Conservation (phyloP, 768 basidiomycete genomes). For the Russula brevipes region DNA sequence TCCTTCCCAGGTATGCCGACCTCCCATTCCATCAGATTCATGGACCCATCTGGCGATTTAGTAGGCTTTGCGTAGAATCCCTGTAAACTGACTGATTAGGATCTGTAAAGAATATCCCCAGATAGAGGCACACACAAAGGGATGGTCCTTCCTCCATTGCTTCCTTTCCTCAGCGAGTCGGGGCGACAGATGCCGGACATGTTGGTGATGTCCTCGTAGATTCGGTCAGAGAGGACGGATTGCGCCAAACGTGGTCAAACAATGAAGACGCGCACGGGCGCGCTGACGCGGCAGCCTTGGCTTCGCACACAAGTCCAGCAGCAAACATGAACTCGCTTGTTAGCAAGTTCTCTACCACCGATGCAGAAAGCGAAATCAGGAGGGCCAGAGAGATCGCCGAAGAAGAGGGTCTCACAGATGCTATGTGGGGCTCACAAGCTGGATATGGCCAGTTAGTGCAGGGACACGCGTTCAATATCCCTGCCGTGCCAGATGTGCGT, state of each 20-base stretch:
- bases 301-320: not conserved
- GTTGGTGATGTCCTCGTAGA: constrained; percentile 3
- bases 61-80: constrained; percentile 95
- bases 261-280: constrained; percentile 15
- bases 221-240: not conserved
- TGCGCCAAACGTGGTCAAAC: constrained; percentile 15
- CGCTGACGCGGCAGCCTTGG: constrained; percentile 14
- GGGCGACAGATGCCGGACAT: constrained; percentile 92
- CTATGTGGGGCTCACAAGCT: constrained; percentile 79
- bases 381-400: constrained; percentile 49
- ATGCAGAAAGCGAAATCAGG: constrained; percentile 44
- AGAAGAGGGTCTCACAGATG: constrained; percentile 59
- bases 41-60: constrained; percentile 85
- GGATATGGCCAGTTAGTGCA: constrained; percentile 72
- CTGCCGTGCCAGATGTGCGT: constrained; percentile 72
- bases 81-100: constrained; percentile 38
- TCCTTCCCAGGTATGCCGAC: constrained; percentile 96
- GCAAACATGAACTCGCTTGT: constrained; percentile 65
- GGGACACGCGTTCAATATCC: constrained; percentile 70
- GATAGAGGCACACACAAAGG: constrained; percentile 77
- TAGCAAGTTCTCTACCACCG: constrained; percentile 58
- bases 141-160: constrained; percentile 98
- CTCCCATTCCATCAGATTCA: constrained; percentile 98
- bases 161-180: constrained; percentile 96
- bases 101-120: not conserved